Evolutionary conservation across 257 asterid genomes (phyloP), one percentile per base, ranked within the genome.

Genomic region (Petrea volubilis): DNA sequence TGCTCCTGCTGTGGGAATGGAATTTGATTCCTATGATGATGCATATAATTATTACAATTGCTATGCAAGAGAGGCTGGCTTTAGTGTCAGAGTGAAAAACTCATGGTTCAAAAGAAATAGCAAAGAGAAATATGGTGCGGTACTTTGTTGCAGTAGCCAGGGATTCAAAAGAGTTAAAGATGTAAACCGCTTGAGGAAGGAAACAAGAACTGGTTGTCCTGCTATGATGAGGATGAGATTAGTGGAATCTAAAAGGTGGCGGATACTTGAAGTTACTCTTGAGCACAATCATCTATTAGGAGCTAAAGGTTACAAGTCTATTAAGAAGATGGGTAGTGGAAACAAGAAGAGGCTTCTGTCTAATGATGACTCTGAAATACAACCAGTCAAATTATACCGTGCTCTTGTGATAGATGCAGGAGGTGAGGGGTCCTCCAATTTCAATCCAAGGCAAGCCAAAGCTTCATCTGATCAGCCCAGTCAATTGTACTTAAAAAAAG

Each of bases 51-150:
- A 86, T 72, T 92, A 90, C 65, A 92, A 75, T 43, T 87, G 95
- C 62, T 90, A 85, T 62, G 94, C 92, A 28, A 78, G 71, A 38
- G 96, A 89, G 77, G 77, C 81, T 21, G 97, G 97, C 46, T 92
- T 89, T 52, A 89, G 82, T 11, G 89, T 89, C 72, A 86, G 97
- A 70, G 96, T 89, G 67, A 89, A 92, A 79, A 87, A 88, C 49
- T 92, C 97, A 1, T 92, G 96, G 96, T 86, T 90, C 66, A 87
- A 87, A 78, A 87, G 96, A 33, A 92, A 86, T 73, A 89, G 93
- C 84, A 84, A 84, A 83, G 97, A 89, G 82, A 92, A 89, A 70
- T 87, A 90, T 6, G 97, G 96, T 25, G 97, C 97, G 0, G 96
- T 92, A 34, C 88, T 92, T 50, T 91, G 97, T 71, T 92, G 96